Base-by-base conservation (phyloP, 805 yeast genomes). In the Ogataea methylovora region DNA sequence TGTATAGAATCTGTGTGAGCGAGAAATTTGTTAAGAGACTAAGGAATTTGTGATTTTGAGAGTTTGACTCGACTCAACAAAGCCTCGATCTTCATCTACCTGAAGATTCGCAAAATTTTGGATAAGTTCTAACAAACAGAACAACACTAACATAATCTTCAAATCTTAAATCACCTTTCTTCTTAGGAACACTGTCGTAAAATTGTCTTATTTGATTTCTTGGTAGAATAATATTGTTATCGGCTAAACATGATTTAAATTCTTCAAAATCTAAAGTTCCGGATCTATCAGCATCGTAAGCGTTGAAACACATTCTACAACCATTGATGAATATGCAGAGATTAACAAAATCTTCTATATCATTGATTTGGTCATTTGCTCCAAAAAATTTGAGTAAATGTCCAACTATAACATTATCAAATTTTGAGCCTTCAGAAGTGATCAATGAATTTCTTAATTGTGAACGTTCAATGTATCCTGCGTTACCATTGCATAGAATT, bases 291-390 rank as follows among this genome's bases (percentile, higher is more conserved):
- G 35, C 35, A 37, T 56, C 61, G 35, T 54, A 51, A 38, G 40
- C 48, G 16, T 42, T 44, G 36, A 56, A 56, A 11, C 56, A 52
- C 3, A 43, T 48, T 33, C 41, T 48, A 38, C 60, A 56, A 3
- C 59, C 59, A 34, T 55, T 51, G 15, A 56, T 23, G 33, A 56
- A 57, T n/a, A 34, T 37, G 29, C 53, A 45, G 33, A 56, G 27
- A n/a, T 42, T 43, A 15, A 56, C 43, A 32, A 57, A 57, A 20
- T 43, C 42, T 16, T 53, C 40, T 20, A 51, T 52, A 36, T 53
- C 53, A 24, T 19, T 13, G 14, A 27, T 16, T n/a, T 26, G 20
- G 4, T 29, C 10, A 2, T 36, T 11, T 15, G 31, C 34, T 9
- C 31, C 36, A 11, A 27, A 28, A 16, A 19, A 52, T 25, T 19